phyloP scores from a whole-genome alignment of 371 early-diverging fungal genomes.

The Mortierella sp. region DNA sequence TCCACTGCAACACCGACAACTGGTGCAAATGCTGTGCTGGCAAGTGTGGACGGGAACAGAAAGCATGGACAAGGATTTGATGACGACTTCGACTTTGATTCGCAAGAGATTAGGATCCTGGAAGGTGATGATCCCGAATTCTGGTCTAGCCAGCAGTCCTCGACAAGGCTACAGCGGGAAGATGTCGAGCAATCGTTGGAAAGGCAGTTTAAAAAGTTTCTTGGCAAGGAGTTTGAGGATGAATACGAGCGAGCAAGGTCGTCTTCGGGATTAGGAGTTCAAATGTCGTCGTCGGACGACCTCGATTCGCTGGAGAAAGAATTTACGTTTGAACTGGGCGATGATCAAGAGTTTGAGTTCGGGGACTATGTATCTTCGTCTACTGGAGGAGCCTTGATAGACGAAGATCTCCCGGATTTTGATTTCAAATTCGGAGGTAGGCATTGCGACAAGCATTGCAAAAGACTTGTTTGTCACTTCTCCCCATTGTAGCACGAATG shows the following conservation, averaged over 20 bases:
- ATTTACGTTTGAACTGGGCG: slow-evolving; percentile 31
- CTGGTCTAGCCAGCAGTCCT: slow-evolving; percentile 36
- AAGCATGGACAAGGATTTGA: slow-evolving; percentile 19
- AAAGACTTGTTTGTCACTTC: too few species aligned
- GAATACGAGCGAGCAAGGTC: not conserved
- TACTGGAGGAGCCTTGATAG: slow-evolving; percentile 9
- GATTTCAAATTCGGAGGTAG: slow-evolving; percentile 34
- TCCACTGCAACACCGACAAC: not conserved
- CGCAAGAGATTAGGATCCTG: slow-evolving; percentile 19
- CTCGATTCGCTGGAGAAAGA: slow-evolving; percentile 23
- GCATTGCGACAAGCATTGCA: not conserved
- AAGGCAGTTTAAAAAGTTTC: slow-evolving; percentile 27
- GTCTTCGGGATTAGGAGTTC: slow-evolving; percentile 19
- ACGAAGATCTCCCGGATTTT: slow-evolving; percentile 19
- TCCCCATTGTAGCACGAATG: too few species aligned
- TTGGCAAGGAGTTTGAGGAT: slow-evolving; percentile 14
- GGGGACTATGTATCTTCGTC: slow-evolving; percentile 30
- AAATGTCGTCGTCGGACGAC: slow-evolving; percentile 16
- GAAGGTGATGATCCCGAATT: slow-evolving; percentile 26
- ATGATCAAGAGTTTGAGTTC: slow-evolving; percentile 38
- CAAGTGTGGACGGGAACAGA: not conserved
- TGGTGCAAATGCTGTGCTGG: too few species aligned
- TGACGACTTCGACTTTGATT: slow-evolving; percentile 35
- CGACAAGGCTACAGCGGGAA: not conserved
- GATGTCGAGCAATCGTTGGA: slow-evolving; percentile 16